phyloP scores from a whole-genome alignment of 805 yeast genomes.

The Cyberlindnera xishuangbannaensis region DNA sequence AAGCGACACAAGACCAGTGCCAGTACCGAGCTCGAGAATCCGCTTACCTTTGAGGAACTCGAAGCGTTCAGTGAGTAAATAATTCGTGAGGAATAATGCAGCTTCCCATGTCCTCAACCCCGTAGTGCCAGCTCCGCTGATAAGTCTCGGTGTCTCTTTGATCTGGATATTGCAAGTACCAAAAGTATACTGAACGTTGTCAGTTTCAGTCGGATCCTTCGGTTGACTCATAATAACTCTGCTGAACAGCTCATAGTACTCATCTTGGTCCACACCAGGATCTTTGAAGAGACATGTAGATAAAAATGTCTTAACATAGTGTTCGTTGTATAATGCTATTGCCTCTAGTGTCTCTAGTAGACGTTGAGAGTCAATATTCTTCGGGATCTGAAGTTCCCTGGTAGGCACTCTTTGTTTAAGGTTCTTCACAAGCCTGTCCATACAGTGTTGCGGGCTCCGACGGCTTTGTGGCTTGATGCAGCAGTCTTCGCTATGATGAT shows the following conservation, averaged over 20 bases:
- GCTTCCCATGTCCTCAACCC: conserved; percentile 96
- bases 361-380: conserved; percentile 8
- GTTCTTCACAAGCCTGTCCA: conserved; percentile 7
- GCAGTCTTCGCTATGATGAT: too few species aligned
- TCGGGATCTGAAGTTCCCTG: conserved; percentile 8
- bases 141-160: conserved; percentile 55
- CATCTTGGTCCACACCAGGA: conserved; percentile 35
- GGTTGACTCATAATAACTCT: conserved; percentile 23
- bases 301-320: conserved; percentile 44
- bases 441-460: not conserved
- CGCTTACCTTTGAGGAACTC: conserved; percentile 19
- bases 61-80: conserved; percentile 26
- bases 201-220: conserved; percentile 24
- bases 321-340: conserved; percentile 36
- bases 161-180: conserved; percentile 28
- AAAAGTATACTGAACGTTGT: conserved; percentile 29
- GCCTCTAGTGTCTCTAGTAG: conserved; percentile 18
- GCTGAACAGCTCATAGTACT: conserved; percentile 29
- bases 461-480: too few species aligned
- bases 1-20: conserved; percentile 78
- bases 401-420: conserved; percentile 22
- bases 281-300: conserved; percentile 34
- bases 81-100: conserved; percentile 58
- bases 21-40: conserved; percentile 77
- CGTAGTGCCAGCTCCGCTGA: conserved; percentile 77